Conservation (phyloP, 768 basidiomycete species). For the Coprinellus aureogranulatus region DNA sequence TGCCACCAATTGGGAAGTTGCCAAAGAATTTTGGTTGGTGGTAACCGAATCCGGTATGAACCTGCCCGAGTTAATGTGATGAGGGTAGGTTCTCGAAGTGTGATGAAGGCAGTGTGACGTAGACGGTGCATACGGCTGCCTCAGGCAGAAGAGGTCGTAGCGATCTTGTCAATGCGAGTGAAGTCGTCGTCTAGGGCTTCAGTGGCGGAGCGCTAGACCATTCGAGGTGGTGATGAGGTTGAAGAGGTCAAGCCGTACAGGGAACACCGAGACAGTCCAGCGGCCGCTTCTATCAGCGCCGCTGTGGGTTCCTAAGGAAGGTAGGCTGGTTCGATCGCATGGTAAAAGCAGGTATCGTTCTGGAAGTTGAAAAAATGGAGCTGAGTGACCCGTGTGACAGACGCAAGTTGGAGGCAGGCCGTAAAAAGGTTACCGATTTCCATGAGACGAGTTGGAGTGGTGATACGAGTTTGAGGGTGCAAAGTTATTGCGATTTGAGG, state of each 20-base stretch:
- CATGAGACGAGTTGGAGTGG: slow-evolving; percentile 9
- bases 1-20: not conserved
- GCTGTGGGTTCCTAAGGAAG: not conserved
- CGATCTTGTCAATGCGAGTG: not conserved
- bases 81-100: not conserved
- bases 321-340: not conserved
- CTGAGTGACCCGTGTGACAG: not conserved
- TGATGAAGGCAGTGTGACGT: not conserved
- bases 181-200: slow-evolving; percentile 1
- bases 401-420: not conserved
- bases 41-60: not conserved
- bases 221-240: not conserved
- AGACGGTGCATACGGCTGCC: not conserved
- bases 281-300: slow-evolving; percentile 2
- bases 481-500: slow-evolving; percentile 4
- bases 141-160: no score
- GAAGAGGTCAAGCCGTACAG: not conserved
- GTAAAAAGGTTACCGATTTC: not conserved
- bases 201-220: not conserved
- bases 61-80: slow-evolving; percentile 4
- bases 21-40: not conserved
- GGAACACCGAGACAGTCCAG: not conserved
- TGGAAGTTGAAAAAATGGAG: not conserved
- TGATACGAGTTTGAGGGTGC: slow-evolving; percentile 8
- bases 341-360: not conserved